Percentiles rank a stretch among this genome's conserved stretches.
These are phyloP conservation scores for Colletotrichum plurivorum DNA, from an alignment of 2,329 filamentous ascomycete genomes.

Conservation along the genomic window DNA sequence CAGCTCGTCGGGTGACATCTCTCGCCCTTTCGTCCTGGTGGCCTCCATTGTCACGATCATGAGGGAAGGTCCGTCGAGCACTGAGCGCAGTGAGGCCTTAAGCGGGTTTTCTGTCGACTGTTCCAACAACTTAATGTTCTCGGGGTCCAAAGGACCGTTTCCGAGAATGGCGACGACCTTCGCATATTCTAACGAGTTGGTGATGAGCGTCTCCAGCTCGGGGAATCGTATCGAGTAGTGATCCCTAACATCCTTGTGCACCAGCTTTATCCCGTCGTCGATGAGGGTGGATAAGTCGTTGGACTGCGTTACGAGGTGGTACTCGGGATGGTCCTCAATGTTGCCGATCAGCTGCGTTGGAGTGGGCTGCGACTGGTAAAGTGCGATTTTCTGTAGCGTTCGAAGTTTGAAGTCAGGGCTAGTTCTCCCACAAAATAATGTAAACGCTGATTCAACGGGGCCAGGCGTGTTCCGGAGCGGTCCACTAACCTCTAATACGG, in stretches of 20 bases:
- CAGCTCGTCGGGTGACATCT: constrained; percentile 83
- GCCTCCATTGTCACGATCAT: constrained; percentile 98
- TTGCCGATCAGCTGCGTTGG: constrained; percentile 80
- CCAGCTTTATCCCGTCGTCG: constrained; percentile 90
- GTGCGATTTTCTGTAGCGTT: constrained; percentile 80
- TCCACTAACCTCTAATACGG: constrained; percentile 83
- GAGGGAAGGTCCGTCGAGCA: constrained; percentile 89
- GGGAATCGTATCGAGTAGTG: constrained; percentile 96
- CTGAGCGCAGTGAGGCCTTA: constrained; percentile 80
- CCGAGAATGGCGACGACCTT: constrained; percentile 94
- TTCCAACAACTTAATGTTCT: constrained; percentile 85
- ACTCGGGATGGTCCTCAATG: constrained; percentile 93
- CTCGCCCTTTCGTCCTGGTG: constrained; percentile 86
- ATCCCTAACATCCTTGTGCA: constrained; percentile 97
- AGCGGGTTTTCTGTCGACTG: constrained; percentile 84
- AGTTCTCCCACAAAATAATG: constrained; percentile 69
- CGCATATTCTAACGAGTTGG: constrained; percentile 93
- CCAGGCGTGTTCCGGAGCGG: constrained; percentile 21
- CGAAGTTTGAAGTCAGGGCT: constrained; percentile 77
- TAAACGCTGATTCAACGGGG: constrained; percentile 67
- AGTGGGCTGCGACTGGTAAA: constrained; percentile 79
- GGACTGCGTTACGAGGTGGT: constrained; percentile 88
- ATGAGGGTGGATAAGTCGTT: constrained; percentile 93
- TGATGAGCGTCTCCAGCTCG: constrained; percentile 90
- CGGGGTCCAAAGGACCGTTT: constrained; percentile 88